Evolutionary conservation across 306 rosid genomes (phyloP), one percentile per base, ranked within the genome.

Genomic region (Vicia faba): DNA sequence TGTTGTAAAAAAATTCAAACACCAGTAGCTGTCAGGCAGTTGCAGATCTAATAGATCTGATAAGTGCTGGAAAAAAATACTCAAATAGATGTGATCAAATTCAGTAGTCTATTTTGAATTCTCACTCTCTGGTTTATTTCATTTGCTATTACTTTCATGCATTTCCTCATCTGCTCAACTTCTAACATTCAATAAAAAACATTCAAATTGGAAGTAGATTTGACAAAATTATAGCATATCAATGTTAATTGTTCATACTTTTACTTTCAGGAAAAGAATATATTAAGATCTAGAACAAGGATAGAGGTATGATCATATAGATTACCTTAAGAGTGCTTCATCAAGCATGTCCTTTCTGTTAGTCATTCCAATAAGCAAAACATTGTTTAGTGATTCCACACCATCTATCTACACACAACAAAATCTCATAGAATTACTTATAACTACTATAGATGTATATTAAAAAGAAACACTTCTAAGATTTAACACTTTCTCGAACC

Each of bases 341-440:
- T 95, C 99, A 82, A 95, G 93, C 84, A 95, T 80, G 79, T 95
- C 97, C 82, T 90, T 95, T 82, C 99, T 88, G 85, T 95, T 95
- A 55, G 99, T 95, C 97, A 95, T 95, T 78, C 99, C 99, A 85
- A 95, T 95, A 77, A 95, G 99, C 81, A 95, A 82, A 50, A 95
- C 97, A 90, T 95, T 95, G 72, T 95, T 95, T 51, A 95, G 79
- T 10, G 99, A 88, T 73, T 95, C 99, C 75, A 95, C 99, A 45
- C 99, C 99, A 88, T 95, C 99, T 70, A 95, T 95, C 99, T 95
- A 89, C 66, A 82, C 75, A 79, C 69, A 60, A 55, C 26, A 53
- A 51, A 61, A 55, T 53, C 54, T 73, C 38, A 77, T 16, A 73
- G 78, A 56, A 73, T 76, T 59, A 54, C 33, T 54, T 61, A 73